Base-by-base conservation (phyloP, 2,329 filamentous ascomycete genomes). In the Aspergillus cejpii region DNA sequence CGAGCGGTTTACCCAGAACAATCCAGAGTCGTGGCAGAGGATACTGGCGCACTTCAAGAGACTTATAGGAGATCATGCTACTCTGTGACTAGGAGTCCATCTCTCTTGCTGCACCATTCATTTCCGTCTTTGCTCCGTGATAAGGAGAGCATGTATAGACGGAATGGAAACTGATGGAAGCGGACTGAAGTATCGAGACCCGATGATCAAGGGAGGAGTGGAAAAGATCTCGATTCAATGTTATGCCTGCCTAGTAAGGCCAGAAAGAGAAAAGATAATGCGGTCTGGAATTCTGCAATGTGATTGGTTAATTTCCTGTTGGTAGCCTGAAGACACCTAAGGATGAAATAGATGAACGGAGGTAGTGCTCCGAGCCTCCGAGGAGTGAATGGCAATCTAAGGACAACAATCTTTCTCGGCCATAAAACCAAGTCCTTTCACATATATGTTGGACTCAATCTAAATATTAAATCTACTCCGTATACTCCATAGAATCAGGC, bases 21-120 rank as follows among this genome's bases (percentile, higher is more conserved):
- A 76, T 17, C 73, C 72, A 6, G 60, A 64, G 3, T 57, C 65
- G 21, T 85, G 81, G 80, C 58, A 65, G 27, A 53, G 57, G 40
- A 66, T 76, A 14, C 50, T 80, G 48, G 45, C 47, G 7, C 59
- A 60, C 11, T 83, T 84, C 54, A 78, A 73, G 39, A 48, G 39
- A 19, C 44, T 64, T 8, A 65, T 65, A 39, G 63, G 66, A 11
- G 66, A 71, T 20, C 45, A 41, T 33, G 38, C 38, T 6, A 29
- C 38, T 33, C 21, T 49, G 36, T 48, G 11, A 41, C 8, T 15
- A 11, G 21, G 20, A 26, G 6, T 38, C 14, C 14, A 17, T 34
- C 17, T 17, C 17, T 20, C 15, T 19, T 8, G 11, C 31, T 20
- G 15, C 6, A 12, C 11, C 6, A 17, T 11, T 19, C 15, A 5